These are phyloP conservation scores for Spencermartinsiella ligniputridi DNA, from an alignment of 1,139 yeast genomes.

Conservation along the genomic window DNA sequence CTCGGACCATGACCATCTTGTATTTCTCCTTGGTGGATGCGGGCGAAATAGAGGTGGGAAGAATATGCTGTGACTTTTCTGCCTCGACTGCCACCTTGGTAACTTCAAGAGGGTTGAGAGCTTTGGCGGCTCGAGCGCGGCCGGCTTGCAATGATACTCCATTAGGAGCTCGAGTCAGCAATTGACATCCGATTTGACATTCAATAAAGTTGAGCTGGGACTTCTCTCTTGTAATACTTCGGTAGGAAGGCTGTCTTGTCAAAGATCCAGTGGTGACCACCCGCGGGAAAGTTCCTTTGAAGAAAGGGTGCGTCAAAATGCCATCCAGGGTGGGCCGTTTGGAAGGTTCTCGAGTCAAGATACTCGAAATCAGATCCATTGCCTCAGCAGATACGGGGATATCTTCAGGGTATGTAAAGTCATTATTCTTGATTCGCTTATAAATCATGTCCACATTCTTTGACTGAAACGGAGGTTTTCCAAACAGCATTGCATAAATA, in stretches of 20 bases:
- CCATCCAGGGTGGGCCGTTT: slow-evolving; percentile 78
- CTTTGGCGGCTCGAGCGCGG: slow-evolving; percentile 4
- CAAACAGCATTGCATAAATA: slow-evolving; percentile 84
- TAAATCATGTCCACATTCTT: slow-evolving; percentile 91
- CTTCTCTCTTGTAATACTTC: slow-evolving; percentile 52
- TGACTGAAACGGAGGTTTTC: slow-evolving; percentile 97
- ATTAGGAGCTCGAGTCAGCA: not conserved
- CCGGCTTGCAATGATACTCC: slow-evolving; percentile 1
- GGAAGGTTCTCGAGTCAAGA: slow-evolving; percentile 73
- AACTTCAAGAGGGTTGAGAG: slow-evolving; percentile 44
- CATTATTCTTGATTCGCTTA: slow-evolving; percentile 80
- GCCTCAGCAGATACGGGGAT: slow-evolving; percentile 70
- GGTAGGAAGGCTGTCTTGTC: slow-evolving; percentile 57
- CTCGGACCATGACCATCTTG: slow-evolving; percentile 47
- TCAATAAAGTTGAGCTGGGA: slow-evolving; percentile 63
- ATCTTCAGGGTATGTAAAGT: slow-evolving; percentile 75
- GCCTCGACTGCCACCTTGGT: slow-evolving; percentile 66
- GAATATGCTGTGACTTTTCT: slow-evolving; percentile 61
- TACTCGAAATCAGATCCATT: slow-evolving; percentile 59
- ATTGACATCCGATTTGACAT: slow-evolving; percentile 37
- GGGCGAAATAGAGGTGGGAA: slow-evolving; percentile 89
- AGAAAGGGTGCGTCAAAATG: slow-evolving; percentile 67
- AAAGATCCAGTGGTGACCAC: slow-evolving; percentile 51
- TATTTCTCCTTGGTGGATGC: slow-evolving; percentile 87
- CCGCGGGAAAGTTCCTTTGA: slow-evolving; percentile 80